A percentile compares a stretch with the other conserved stretches of the same genome.
Evolutionary conservation across 352 stramenopile genomes (phyloP).

Genomic region (Phytophthora ramorum): DNA sequence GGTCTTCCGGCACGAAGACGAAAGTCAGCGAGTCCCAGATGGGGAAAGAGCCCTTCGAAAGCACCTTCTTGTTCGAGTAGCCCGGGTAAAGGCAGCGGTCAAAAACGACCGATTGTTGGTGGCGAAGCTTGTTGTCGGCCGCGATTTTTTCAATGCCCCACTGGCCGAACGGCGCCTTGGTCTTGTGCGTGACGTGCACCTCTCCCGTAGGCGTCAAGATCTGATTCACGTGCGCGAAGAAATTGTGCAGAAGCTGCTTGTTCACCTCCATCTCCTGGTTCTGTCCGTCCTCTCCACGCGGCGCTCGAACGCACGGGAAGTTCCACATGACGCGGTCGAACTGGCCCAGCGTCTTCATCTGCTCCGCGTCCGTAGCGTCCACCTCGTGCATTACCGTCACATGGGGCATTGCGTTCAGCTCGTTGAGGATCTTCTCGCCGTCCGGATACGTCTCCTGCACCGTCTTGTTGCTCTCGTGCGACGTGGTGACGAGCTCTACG

Average conservation of each 20-base stretch:
- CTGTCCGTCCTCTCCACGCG: conserved; percentile 94
- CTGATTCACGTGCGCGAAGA: conserved; percentile 77
- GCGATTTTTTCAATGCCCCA: conserved; percentile 87
- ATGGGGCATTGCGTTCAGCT: conserved; percentile 70
- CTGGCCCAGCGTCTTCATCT: conserved; percentile 66
- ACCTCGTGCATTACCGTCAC: conserved; percentile 87
- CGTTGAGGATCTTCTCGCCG: conserved; percentile 75
- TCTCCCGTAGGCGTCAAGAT: conserved; percentile 77
- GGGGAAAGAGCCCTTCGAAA: conserved; percentile 95
- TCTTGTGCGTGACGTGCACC: conserved; percentile 97
- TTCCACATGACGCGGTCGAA: conserved; percentile 97
- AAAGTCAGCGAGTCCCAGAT: conserved; percentile 97
- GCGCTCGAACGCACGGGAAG: conserved; percentile 94
- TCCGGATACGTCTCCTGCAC: conserved; percentile 93
- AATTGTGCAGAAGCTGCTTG: conserved; percentile 90
- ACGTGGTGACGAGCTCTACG: conserved; percentile 89
- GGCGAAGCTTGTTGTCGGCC: conserved; percentile 47
- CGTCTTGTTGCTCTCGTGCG: conserved; percentile 90
- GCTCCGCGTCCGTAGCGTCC: conserved; percentile 88
- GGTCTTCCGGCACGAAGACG: conserved; percentile 79
- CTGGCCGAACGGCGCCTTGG: conserved; percentile 91
- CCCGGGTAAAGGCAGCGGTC: conserved; percentile 92
- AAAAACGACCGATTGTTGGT: conserved; percentile 90
- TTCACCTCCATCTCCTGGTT: conserved; percentile 96
- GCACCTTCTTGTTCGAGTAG: conserved; percentile 96